Evolutionary conservation across 2,329 filamentous ascomycete species (phyloP), one percentile per base, ranked within the genome.

Genomic region (Beauveria pseudobassiana): DNA sequence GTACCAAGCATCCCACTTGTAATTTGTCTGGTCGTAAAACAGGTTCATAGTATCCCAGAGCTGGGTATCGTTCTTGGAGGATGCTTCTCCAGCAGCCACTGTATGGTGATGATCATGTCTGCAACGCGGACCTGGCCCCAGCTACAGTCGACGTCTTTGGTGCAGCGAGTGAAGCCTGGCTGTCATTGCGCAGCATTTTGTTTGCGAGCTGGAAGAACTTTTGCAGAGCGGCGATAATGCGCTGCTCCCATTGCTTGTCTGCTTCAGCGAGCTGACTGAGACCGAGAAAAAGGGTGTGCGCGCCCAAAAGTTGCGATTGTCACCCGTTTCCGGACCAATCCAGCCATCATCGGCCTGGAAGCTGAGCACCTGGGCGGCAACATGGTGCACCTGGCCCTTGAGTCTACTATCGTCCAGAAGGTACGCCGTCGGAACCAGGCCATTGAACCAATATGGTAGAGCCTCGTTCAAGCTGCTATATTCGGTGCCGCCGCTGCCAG

Each of bases 361-460:
- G 3, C 70, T 68, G 28, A 85, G 70, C 0, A 83, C 75, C 55
- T 75, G 76, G 28, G 76, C 40, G 14, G 57, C 57, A n/a, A 63
- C 62, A 12, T 56, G 38, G 16, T 73, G 69, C 40, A 81, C 77
- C 63, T 85, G 81, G 0, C 63, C 67, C 67, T 82, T 81, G 45
- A 72, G 65, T 10, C 65, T 54, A 3, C 63, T 61, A 67, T 84
- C 77, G 43, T 80, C 73, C 1, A 82, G 69, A 0, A 71, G 69
- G 65, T 80, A 86, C 0, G 83, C 82, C 56, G 86, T 71, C 1
- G 82, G 82, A 0, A 86, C 82, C 1, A 85, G 71, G 2, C 78
- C 80, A 66, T 86, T 86, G 69, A 84, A 81, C 81, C 83, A 86
- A 69, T 86, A 86, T 0, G 83, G 81, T 22, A 81, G 74, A 0